Conservation (phyloP, 2,329 filamentous ascomycete genomes). For the Kalmusia sp. region DNA sequence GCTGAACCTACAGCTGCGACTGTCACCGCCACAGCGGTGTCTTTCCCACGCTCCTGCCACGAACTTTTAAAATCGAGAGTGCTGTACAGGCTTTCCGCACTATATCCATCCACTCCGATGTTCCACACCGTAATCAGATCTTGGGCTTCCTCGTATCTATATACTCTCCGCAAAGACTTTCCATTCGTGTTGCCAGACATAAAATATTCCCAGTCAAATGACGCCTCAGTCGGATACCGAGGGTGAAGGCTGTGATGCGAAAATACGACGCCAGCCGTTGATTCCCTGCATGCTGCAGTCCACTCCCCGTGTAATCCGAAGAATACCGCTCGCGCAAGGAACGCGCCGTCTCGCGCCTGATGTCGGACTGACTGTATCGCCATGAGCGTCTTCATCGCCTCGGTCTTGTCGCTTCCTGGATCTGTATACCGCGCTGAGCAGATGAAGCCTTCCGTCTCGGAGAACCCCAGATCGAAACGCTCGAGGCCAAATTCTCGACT, state of each 20-base stretch:
- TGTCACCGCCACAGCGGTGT: not conserved
- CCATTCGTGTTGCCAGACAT: not conserved
- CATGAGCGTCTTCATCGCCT: conserved; percentile 52
- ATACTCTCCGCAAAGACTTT: not conserved
- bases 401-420: conserved; percentile 36
- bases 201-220: conserved; percentile 12
- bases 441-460: conserved; percentile 57
- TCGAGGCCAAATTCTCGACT: conserved; percentile 62
- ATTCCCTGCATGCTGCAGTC: conserved; percentile 35
- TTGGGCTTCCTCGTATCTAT: conserved; percentile 6
- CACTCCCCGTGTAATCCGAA: conserved; percentile 71
- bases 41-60: conserved; percentile 1
- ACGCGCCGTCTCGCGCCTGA: conserved; percentile 54
- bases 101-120: not conserved
- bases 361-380: conserved; percentile 50
- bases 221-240: not conserved
- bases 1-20: not conserved
- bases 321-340: conserved; percentile 69
- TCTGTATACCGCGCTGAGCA: conserved; percentile 36
- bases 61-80: not conserved
- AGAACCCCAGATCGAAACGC: conserved; percentile 37
- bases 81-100: too few relatives aligned
- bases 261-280: not conserved
- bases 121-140: conserved; percentile 8
- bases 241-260: conserved; percentile 3